Base-by-base conservation (phyloP, 805 yeast genomes). In the Priceomyces fermenticarens region DNA sequence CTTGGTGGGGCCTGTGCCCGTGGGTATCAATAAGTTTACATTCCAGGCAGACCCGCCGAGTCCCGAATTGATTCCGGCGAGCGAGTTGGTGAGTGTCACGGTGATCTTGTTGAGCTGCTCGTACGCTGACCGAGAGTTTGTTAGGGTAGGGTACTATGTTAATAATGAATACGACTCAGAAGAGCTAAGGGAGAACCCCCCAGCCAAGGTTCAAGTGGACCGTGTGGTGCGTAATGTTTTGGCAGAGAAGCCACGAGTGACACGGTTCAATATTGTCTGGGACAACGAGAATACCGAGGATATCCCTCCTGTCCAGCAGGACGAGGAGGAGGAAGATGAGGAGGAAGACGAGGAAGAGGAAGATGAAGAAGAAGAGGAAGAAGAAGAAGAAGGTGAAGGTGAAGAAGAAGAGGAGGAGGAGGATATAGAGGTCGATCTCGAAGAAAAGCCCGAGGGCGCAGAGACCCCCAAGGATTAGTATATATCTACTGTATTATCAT, bases 1-100 rank as follows among this genome's bases (percentile, higher is more conserved):
- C 30, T 68, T 93, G n/a, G 99, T 93, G 3, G 99, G 99, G 0
- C 99, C 99, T 0, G 96, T 93, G 2, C 99, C 99, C 0, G 96
- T 93, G 2, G 99, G 99, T 1, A 81, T 91, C 31, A 93, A 93
- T 59, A 89, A 91, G 63, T 93, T 93, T 55, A 75, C 90, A 9
- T 85, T 93, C 61, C 80, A 87, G 13, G 97, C 98, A 0, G 98
- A 95, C 55, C 96, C 99, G 0, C 99, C 99, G 1, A 81, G 91
- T 1, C 95, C 97, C 0, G 98, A 91, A 52, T 65, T 90, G 51
- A 93, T 93, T 49, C 99, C 99, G 0, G 97, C 97, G 3, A 83
- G 88, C 50, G 99, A 93, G 60, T 74, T 93, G 47, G 97, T 93
- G 10, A 81, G 91, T 46, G 98, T 93, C 32, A 93, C 99, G 0